Base-by-base conservation (phyloP, 2,329 filamentous ascomycete species). In the Penicillium glabrum region DNA sequence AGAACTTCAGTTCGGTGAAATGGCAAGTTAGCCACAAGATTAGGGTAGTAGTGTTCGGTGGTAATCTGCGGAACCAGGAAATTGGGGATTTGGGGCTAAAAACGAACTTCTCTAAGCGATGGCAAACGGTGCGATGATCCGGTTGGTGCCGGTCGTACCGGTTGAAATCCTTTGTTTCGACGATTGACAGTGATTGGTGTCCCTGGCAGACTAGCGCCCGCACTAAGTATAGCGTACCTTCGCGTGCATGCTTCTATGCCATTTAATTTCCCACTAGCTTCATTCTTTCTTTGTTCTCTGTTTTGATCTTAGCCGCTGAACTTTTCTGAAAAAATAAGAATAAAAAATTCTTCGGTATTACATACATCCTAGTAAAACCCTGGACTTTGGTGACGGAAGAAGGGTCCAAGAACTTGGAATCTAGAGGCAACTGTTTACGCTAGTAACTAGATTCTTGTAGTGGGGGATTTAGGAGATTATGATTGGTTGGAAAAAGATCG, bases 121-220 rank as follows among this genome's bases (percentile, higher is more conserved):
- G 35, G n/a, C 35, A 55, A 58, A 60, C 51, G 47, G 44, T 51
- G 51, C 46, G 58, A n/a, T 60, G 58, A 60, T 60, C 58, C 58
- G 58, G 58, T 58, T 53, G 58, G 55, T 53, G 56, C 58, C 58
- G 58, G 51, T 26, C n/a, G 27, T n/a, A 9, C 26, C 3, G 27
- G 13, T 44, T 16, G 19, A 23, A 41, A 23, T 23, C 39, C 21
- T 37, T 33, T 39, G 47, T 41, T 26, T 26, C 10, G 9, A 24
- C 16, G 37, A 11, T 31, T 21, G 26, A 5, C n/a, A 14, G 2
- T 53, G 41, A 58, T 60, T 58, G 58, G 58, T 27, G 56, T 58
- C 3, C 56, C 56, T 58, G 39, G 26, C 47, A 23, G 21, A 35
- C 26, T 51, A 44, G 26, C 24, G 49, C 44, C 44, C 44, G 44